Conservation (phyloP, 305 asterid species). For the Stenogyne calaminthoides region DNA sequence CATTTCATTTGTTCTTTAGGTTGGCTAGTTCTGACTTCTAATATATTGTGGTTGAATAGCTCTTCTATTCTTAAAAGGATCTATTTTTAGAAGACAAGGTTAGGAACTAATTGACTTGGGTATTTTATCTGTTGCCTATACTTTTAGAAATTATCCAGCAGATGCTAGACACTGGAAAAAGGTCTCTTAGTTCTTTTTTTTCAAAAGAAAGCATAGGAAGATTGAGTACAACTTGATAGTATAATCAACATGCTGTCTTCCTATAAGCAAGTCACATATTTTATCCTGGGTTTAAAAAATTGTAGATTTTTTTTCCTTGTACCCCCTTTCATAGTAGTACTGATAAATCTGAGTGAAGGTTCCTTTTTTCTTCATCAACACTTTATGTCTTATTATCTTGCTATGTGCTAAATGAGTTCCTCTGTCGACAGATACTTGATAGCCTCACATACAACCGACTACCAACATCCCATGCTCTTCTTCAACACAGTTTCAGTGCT, state of each 20-base stretch:
- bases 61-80: not conserved
- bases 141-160: not conserved
- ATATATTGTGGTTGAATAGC: not conserved
- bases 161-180: not conserved
- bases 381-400: not conserved
- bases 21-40: not conserved
- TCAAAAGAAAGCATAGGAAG: not conserved
- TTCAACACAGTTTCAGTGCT: constrained; percentile 81
- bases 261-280: not conserved
- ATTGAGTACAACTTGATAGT: constrained; percentile 1
- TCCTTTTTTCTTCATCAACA: not conserved
- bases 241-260: constrained; percentile 1
- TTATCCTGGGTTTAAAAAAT: not conserved
- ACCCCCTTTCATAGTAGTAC: not conserved
- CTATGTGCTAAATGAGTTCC: constrained; percentile 1
- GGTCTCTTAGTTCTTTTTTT: not conserved
- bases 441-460: constrained; percentile 94
- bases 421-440: constrained; percentile 74
- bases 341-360: not conserved
- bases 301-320: not conserved
- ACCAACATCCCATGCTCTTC: constrained; percentile 87
- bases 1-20: constrained; percentile 1
- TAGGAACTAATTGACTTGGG: constrained; percentile 12
- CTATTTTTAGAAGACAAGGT: not conserved
- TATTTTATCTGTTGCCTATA: not conserved